Evolutionary conservation across 2,329 filamentous ascomycete species (phyloP).

Genomic region (Helminthosporium solani): DNA sequence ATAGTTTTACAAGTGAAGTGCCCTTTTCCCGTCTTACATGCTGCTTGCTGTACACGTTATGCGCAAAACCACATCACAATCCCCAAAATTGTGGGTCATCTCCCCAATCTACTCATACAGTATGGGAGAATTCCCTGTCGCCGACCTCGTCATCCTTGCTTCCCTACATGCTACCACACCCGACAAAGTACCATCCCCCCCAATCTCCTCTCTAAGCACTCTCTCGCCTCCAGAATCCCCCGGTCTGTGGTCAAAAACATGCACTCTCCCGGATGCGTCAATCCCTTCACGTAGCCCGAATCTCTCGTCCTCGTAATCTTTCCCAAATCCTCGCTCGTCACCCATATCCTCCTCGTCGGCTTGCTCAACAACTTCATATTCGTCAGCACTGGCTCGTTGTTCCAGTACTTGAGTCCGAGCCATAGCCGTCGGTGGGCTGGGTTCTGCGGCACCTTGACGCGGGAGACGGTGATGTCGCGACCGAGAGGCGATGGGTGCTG

Average conservation of each 20-base stretch:
- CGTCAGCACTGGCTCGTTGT: slow-evolving; percentile 74
- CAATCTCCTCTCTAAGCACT: slow-evolving; percentile 76
- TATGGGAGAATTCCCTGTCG: no score
- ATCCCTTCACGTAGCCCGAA: slow-evolving; percentile 66
- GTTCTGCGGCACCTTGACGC: slow-evolving; percentile 53
- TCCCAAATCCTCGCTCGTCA: slow-evolving; percentile 63
- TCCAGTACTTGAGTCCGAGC: slow-evolving; percentile 89
- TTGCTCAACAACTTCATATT: slow-evolving; percentile 68
- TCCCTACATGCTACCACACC: slow-evolving; percentile 45
- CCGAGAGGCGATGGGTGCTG: slow-evolving; percentile 8
- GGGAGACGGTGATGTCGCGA: slow-evolving; percentile 18
- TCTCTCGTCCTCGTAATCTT: slow-evolving; percentile 68
- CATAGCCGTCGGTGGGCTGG: slow-evolving; percentile 75
- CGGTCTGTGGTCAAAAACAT: slow-evolving; percentile 75
- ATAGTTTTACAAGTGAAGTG: neutral
- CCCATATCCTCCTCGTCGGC: slow-evolving; percentile 70
- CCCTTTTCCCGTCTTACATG: neutral
- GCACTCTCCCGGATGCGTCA: slow-evolving; percentile 76
- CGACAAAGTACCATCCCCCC: slow-evolving; percentile 80
- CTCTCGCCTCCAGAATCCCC: slow-evolving; percentile 77
- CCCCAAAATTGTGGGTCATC: no score
- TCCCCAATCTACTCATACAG: neutral
- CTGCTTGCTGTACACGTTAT: no score
- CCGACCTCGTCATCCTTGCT: neutral
- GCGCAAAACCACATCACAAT: no score